Percentiles rank a stretch among this genome's conserved stretches.
These are phyloP conservation scores for Rosa chinensis DNA, from an alignment of 306 rosid species.

Conservation along the genomic window DNA sequence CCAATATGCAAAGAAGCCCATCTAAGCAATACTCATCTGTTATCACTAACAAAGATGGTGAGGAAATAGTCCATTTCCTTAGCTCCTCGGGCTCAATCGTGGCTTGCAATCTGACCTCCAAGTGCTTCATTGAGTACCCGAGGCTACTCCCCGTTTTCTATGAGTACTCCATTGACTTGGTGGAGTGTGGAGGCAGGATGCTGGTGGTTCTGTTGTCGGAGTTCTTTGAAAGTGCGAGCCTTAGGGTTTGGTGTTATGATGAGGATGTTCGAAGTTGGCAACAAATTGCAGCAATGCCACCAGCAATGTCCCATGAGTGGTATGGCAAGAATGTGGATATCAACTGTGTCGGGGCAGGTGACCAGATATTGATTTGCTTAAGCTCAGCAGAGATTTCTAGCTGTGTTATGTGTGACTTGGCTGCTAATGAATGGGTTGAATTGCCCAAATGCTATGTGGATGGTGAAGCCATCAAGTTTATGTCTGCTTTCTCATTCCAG, in stretches of 20 bases:
- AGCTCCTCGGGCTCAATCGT: slow-evolving; percentile 74
- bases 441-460: slow-evolving; percentile 65
- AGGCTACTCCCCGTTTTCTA: slow-evolving; percentile 71
- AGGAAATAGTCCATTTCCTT: slow-evolving; percentile 66
- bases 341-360: slow-evolving; percentile 83
- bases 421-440: slow-evolving; percentile 63
- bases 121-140: slow-evolving; percentile 68
- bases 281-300: slow-evolving; percentile 84
- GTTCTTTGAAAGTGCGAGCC: slow-evolving; percentile 74
- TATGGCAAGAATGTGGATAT: slow-evolving; percentile 85
- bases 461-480: slow-evolving; percentile 72
- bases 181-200: slow-evolving; percentile 73
- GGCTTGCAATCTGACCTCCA: slow-evolving; percentile 64
- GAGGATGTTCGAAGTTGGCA: slow-evolving; percentile 65
- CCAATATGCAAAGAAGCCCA: slow-evolving; percentile 92
- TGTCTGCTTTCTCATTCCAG: slow-evolving; percentile 89
- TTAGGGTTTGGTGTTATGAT: slow-evolving; percentile 71
- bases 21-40: slow-evolving; percentile 89
- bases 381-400: slow-evolving; percentile 60
- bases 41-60: slow-evolving; percentile 48
- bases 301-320: slow-evolving; percentile 88
- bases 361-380: slow-evolving; percentile 67
- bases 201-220: slow-evolving; percentile 79
- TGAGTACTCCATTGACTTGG: slow-evolving; percentile 88
- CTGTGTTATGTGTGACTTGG: slow-evolving; percentile 62